A percentile compares a stretch with the other conserved stretches of the same genome.
Evolutionary conservation across 345 rosid species (phyloP).

Genomic region (Salix viminalis): DNA sequence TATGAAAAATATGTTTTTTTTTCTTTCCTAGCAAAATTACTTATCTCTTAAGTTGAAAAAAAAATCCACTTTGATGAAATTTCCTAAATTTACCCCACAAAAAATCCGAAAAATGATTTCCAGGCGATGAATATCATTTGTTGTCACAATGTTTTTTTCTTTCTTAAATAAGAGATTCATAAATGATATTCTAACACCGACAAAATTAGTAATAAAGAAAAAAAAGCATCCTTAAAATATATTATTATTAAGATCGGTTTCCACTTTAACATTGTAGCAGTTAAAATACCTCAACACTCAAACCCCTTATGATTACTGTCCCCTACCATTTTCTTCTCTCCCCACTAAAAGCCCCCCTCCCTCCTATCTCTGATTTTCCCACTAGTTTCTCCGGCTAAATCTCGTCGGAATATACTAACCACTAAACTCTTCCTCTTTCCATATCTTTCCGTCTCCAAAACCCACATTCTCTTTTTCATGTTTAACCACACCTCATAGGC

Average conservation of each 20-base stretch:
- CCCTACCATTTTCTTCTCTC: background rate
- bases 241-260: background rate
- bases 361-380: constrained; percentile 3
- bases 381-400: constrained; percentile 21
- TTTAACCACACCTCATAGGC: background rate
- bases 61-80: too few relatives aligned
- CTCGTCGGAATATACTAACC: constrained; percentile 13
- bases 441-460: background rate
- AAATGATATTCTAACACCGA: background rate
- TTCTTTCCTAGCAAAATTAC: too few relatives aligned
- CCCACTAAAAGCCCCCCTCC: background rate
- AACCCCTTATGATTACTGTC: constrained; percentile 35
- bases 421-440: background rate
- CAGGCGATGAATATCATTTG: too few relatives aligned
- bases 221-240: background rate
- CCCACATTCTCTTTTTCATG: background rate
- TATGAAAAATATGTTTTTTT: too few relatives aligned
- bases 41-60: too few relatives aligned
- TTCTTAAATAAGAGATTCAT: too few relatives aligned
- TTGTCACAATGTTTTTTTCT: too few relatives aligned
- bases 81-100: too few relatives aligned
- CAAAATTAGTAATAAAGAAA: background rate
- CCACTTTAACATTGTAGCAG: background rate
- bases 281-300: constrained; percentile 13
- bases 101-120: too few relatives aligned